Percentiles rank a stretch among this genome's conserved stretches.
These are phyloP conservation scores for Nannochloropsis gaditana DNA, from an alignment of 108 stramenopile species.

Conservation along the genomic window DNA sequence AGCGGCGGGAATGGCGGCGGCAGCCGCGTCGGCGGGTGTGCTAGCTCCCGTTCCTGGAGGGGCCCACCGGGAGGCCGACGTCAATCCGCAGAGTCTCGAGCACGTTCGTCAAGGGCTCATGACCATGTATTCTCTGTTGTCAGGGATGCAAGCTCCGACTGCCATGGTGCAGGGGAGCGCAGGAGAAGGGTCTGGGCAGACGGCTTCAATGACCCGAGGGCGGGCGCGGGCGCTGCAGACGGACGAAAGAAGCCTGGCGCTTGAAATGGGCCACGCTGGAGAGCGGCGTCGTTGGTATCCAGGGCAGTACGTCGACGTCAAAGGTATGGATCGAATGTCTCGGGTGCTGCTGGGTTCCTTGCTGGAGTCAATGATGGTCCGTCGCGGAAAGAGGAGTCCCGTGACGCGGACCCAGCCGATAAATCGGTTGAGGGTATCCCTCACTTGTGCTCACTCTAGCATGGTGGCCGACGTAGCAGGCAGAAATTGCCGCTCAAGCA, in stretches of 20 bases:
- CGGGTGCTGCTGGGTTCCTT: no score
- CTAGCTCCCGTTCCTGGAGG: neutral
- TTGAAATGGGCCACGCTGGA: neutral
- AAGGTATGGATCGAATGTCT: neutral
- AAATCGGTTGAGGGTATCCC: no score
- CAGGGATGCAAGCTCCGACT: slow-evolving; percentile 44
- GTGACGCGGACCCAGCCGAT: no score
- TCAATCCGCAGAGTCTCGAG: slow-evolving; percentile 57
- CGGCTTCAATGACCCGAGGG: no score
- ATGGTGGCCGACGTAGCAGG: no score
- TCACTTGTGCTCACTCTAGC: no score
- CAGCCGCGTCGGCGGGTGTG: neutral
- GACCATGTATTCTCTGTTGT: slow-evolving; percentile 77
- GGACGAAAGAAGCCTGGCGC: neutral
- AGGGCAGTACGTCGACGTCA: slow-evolving; percentile 4
- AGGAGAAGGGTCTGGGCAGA: neutral
- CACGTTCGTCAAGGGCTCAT: slow-evolving; percentile 84
- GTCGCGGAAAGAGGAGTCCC: no score
- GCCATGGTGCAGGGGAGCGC: neutral
- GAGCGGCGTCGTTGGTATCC: neutral
- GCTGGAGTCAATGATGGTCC: no score
- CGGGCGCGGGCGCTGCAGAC: no score
- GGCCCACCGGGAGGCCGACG: neutral
- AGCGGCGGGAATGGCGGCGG: neutral
- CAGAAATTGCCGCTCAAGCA: no score